Evolutionary conservation across 2,329 filamentous ascomycete species (phyloP).

Genomic region (Trichoderma brevicompactum): DNA sequence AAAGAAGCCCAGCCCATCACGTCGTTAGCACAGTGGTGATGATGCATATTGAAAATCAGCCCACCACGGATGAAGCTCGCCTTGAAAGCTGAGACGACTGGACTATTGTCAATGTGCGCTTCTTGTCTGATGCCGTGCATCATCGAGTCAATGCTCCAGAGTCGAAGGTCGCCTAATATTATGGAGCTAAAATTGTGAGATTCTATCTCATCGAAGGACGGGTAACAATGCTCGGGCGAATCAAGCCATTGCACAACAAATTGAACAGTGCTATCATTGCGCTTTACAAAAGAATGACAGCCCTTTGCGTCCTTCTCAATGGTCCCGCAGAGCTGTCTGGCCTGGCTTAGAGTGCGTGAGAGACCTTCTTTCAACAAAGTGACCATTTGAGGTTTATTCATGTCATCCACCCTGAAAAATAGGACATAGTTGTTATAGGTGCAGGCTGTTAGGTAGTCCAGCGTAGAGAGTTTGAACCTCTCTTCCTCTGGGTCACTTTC

Average conservation of each 20-base stretch:
- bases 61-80: neutral
- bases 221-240: neutral
- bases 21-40: slow-evolving; percentile 3
- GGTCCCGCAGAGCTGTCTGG: neutral
- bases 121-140: neutral
- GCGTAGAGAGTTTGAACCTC: neutral
- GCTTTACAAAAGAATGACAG: neutral
- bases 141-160: neutral
- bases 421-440: neutral
- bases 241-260: slow-evolving; percentile 5
- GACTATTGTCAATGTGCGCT: neutral
- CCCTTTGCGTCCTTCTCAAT: neutral
- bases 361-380: neutral
- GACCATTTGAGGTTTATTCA: neutral
- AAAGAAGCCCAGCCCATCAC: neutral
- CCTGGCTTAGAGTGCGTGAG: neutral
- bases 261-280: neutral
- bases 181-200: neutral
- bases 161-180: neutral
- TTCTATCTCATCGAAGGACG: neutral
- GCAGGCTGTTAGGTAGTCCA: neutral
- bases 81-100: neutral
- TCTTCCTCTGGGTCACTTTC: slow-evolving; percentile 1
- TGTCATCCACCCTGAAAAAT: neutral
- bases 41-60: neutral